Conservation (phyloP, 768 basidiomycete genomes). For the Phylloporus sp. region DNA sequence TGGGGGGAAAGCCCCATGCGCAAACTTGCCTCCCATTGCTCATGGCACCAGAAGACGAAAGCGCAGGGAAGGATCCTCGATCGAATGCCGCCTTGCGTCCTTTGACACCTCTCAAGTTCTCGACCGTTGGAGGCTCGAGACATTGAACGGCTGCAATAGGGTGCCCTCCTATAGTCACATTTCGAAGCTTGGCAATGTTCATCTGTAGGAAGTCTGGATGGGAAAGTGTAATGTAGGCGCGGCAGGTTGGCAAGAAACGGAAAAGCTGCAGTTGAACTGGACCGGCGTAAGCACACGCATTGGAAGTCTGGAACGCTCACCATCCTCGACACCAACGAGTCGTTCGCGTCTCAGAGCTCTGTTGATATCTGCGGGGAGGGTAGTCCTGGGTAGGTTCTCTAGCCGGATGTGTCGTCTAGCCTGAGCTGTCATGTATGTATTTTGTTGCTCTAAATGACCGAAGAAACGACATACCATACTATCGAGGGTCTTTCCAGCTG, state of each 20-base stretch:
- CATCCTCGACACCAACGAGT: conserved; percentile 43
- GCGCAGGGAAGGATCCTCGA: conserved; percentile 32
- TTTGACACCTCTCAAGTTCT: conserved; percentile 34
- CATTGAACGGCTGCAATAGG: conserved; percentile 35
- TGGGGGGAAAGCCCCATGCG: conserved; percentile 58
- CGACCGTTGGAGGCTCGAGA: conserved; percentile 20
- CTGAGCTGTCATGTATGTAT: conserved; percentile 15
- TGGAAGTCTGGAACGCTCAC: conserved; percentile 12
- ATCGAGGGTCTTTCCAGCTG: conserved; percentile 3
- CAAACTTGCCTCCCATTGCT: conserved; percentile 52
- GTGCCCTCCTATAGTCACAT: conserved; percentile 43
- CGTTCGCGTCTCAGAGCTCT: conserved; percentile 38
- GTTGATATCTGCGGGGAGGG: conserved; percentile 52
- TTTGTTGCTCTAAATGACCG: not conserved
- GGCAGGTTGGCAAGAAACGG: conserved; percentile 54
- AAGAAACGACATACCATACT: conserved; percentile 18
- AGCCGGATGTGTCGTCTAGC: conserved; percentile 42
- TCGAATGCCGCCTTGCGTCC: conserved; percentile 38
- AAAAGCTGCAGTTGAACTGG: conserved; percentile 57
- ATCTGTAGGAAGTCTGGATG: conserved; percentile 40
- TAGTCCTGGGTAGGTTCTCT: conserved; percentile 45
- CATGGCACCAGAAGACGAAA: conserved; percentile 50
- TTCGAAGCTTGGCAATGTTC: conserved; percentile 40
- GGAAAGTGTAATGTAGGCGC: conserved; percentile 53
- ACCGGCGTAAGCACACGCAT: conserved; percentile 7